Percentiles rank a stretch among this genome's conserved stretches.
Evolutionary conservation across 2,329 filamentous ascomycete genomes (phyloP).

Genomic region (Pyricularia grisea): DNA sequence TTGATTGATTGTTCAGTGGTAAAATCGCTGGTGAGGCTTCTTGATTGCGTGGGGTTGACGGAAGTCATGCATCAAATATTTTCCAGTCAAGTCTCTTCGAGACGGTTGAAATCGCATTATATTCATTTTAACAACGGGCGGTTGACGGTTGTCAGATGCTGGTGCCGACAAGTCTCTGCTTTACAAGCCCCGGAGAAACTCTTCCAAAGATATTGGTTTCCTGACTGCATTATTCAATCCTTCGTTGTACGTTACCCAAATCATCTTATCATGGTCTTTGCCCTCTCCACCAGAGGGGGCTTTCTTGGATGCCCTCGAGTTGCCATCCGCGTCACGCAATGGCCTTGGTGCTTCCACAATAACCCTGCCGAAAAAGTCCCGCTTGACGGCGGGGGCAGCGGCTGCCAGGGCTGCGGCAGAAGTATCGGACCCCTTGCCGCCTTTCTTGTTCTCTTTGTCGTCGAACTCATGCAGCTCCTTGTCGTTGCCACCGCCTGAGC

Average conservation of each 20-base stretch:
- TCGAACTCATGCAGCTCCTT: slow-evolving; percentile 17
- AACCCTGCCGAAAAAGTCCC: slow-evolving; percentile 79
- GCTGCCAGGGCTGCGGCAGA: slow-evolving; percentile 10
- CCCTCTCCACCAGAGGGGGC: slow-evolving; percentile 11
- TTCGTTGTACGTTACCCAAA: slow-evolving; percentile 87
- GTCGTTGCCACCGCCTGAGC: slow-evolving; percentile 6
- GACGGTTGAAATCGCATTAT: not conserved
- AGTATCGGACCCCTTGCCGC: not conserved
- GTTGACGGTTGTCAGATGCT: not conserved
- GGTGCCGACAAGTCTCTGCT: not conserved
- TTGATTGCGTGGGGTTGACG: not conserved
- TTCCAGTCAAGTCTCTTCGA: not conserved
- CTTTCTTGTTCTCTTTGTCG: slow-evolving; percentile 26
- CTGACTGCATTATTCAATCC: slow-evolving; percentile 86
- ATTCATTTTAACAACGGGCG: not conserved
- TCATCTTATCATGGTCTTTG: slow-evolving; percentile 38
- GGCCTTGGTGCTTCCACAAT: slow-evolving; percentile 30
- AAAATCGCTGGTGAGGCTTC: not conserved
- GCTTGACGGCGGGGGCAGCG: slow-evolving; percentile 42
- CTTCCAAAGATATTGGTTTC: slow-evolving; percentile 74
- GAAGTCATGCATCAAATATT: not conserved
- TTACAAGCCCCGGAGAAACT: slow-evolving; percentile 62
- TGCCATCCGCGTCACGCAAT: slow-evolving; percentile 30
- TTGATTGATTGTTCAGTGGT: not conserved
- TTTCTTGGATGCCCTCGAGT: slow-evolving; percentile 17